A percentile compares a stretch with the other conserved stretches of the same genome.
phyloP scores from a whole-genome alignment of 257 asterid genomes.

The Euphrasia confusa region DNA sequence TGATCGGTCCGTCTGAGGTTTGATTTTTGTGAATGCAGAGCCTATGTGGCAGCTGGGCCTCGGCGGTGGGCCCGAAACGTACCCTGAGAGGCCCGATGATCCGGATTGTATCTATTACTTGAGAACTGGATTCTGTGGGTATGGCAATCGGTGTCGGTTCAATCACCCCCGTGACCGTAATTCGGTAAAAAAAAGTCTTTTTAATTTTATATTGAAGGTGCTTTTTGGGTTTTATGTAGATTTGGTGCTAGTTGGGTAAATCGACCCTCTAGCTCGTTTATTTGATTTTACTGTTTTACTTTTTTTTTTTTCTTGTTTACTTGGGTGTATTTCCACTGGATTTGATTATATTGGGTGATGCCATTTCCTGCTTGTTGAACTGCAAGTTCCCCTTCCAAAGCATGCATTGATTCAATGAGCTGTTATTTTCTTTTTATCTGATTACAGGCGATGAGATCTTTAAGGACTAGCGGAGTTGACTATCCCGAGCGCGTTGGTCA shows the following conservation, averaged over 20 bases:
- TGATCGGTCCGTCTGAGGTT: slow-evolving; percentile 29
- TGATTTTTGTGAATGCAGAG: slow-evolving; percentile 65
- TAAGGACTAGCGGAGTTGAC: slow-evolving; percentile 60
- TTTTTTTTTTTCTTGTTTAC: background rate
- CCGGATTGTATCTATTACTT: slow-evolving; percentile 85
- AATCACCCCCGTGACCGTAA: slow-evolving; percentile 84
- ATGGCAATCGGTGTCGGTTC: slow-evolving; percentile 86
- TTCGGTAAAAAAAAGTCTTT: slow-evolving; percentile 33
- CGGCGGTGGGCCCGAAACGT: slow-evolving; percentile 66
- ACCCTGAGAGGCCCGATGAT: slow-evolving; percentile 82
- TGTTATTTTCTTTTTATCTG: slow-evolving; percentile 14
- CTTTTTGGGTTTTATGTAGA: slow-evolving; percentile 24
- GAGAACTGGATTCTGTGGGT: slow-evolving; percentile 93
- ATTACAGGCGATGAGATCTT: slow-evolving; percentile 60
- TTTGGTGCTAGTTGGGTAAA: slow-evolving; percentile 20
- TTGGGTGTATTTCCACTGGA: slow-evolving; percentile 20
- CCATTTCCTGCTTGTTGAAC: slow-evolving; percentile 17
- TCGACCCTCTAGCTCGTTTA: background rate
- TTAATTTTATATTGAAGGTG: slow-evolving; percentile 19
- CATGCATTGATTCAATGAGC: slow-evolving; percentile 29
- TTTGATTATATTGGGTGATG: slow-evolving; percentile 10
- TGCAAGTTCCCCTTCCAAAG: too few species aligned
- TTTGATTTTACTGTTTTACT: background rate
- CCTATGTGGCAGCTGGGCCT: slow-evolving; percentile 79
- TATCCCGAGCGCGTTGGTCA: slow-evolving; percentile 76